Evolutionary conservation across 495 filamentous ascomycete genomes (phyloP), one percentile per base, ranked within the genome.

Genomic region (Penicillium soppii): DNA sequence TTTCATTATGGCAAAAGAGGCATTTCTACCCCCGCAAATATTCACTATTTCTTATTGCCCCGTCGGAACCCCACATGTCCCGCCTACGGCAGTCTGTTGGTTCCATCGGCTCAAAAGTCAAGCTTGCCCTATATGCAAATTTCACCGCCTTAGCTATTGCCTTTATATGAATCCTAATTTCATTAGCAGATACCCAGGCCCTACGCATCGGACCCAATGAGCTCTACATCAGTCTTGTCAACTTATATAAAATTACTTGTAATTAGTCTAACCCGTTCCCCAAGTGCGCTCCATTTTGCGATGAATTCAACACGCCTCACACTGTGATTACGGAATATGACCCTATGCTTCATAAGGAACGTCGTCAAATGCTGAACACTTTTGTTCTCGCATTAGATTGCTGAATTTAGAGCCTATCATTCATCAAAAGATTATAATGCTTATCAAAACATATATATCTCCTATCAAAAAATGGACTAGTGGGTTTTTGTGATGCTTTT

Each of bases 181-280:
- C n/a, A n/a, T n/a, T n/a, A n/a, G 12, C 17, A 56, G 54, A 47
- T 13, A 56, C 54, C 4, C 22, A 47, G 3, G 54, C 37, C 15
- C 42, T 56, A 17, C 54, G 54, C 1, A 53, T 58, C 4, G 54
- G 38, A 0, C 59, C 59, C 9, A 56, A 56, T 25, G 52, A 63
- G n/a, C 47, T 63, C 1, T 51, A 55, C n/a, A 52, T 63, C 7
- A 36, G 38, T 5, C 35, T 55, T 42, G 40, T 51, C 9, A 15
- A 47, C 2, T 26, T 33, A 17, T 52, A 52, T 27, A 56, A 52
- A 33, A 21, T 47, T 19, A 52, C 52, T 17, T 56, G 52, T 29
- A 48, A 5, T 9, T 41, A 56, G 25, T 16, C 12, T 9, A 23
- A 39, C 15, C 40, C 53, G 1, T 56, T 56, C 20, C 47, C 35